A percentile compares a stretch with the other conserved stretches of the same genome.
Evolutionary conservation across 495 filamentous ascomycete species (phyloP).

Genomic region (Penicillium ucsense): DNA sequence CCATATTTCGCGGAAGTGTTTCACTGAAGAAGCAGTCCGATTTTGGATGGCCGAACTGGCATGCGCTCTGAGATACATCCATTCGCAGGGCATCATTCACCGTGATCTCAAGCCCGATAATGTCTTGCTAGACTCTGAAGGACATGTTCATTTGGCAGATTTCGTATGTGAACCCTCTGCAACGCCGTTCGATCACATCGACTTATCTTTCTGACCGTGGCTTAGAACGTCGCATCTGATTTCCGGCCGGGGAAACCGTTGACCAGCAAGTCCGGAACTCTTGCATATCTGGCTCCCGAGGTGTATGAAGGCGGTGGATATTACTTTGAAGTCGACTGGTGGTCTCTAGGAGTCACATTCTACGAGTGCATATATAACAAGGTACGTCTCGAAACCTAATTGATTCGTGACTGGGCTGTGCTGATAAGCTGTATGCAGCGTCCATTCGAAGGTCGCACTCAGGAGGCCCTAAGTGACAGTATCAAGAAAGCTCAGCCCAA

Average conservation of each 20-base stretch:
- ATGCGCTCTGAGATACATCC: conserved; percentile 86
- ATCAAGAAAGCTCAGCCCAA: conserved; percentile 77
- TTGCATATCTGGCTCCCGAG: conserved; percentile 93
- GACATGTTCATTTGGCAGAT: conserved; percentile 95
- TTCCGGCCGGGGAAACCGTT: conserved; percentile 71
- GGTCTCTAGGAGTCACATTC: conserved; percentile 92
- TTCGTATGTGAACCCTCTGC: conserved; percentile 55
- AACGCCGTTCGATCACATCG: too few species aligned
- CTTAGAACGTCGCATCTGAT: conserved; percentile 94
- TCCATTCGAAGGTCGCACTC: conserved; percentile 82
- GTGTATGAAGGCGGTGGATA: conserved; percentile 88
- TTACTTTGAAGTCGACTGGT: conserved; percentile 87
- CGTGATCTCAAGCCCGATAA: conserved; percentile 97
- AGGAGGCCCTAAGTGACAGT: conserved; percentile 66
- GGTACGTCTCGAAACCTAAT: conserved; percentile 39
- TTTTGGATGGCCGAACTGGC: conserved; percentile 96
- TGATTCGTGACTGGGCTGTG: conserved; percentile 9
- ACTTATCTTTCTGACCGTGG: conserved; percentile 5
- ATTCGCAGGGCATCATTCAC: conserved; percentile 87
- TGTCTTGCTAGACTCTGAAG: conserved; percentile 84
- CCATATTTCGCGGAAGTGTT: conserved; percentile 95
- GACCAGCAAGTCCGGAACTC: conserved; percentile 91
- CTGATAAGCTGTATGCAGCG: conserved; percentile 40
- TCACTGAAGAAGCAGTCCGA: conserved; percentile 91
- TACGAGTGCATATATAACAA: conserved; percentile 99